Conservation (phyloP, 345 rosid species). For the Heritiera fomes region DNA sequence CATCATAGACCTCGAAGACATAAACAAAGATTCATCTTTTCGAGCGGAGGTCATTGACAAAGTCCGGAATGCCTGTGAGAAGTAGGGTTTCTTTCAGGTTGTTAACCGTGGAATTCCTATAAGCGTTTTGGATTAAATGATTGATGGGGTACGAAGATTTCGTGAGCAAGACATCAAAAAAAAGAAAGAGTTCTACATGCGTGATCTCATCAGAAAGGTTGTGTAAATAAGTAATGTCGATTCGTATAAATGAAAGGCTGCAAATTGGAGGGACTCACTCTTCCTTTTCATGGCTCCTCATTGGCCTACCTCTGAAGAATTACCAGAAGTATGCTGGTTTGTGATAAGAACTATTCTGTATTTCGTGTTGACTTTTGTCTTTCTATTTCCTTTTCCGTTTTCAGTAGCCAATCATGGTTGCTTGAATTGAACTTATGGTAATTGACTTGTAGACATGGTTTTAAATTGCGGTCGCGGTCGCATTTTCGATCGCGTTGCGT, state of each 20-base stretch:
- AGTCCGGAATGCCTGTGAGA: slow-evolving; percentile 2
- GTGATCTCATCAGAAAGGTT: slow-evolving; percentile 10
- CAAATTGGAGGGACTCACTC: too few species aligned
- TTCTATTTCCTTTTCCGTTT: too few species aligned
- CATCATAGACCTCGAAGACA: slow-evolving; percentile 34
- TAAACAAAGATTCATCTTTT: background rate
- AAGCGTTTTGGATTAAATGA: background rate
- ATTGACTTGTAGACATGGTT: too few species aligned
- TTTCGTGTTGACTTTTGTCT: too few species aligned
- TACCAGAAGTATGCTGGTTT: too few species aligned
- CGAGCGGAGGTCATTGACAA: background rate
- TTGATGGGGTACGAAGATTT: slow-evolving; percentile 19
- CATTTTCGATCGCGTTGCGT: too few species aligned
- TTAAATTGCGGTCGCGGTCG: too few species aligned
- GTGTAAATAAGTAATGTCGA: slow-evolving; percentile 24
- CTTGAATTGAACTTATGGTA: too few species aligned
- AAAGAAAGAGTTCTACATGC: slow-evolving; percentile 27
- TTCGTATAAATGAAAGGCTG: slow-evolving; percentile 18
- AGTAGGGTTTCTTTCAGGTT: slow-evolving; percentile 28
- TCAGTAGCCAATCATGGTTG: too few species aligned
- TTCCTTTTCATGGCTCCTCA: too few species aligned
- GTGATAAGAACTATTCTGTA: too few species aligned
- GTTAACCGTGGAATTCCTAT: slow-evolving; percentile 23
- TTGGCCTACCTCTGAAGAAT: too few species aligned
- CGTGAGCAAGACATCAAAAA: slow-evolving; percentile 18